Conservation (phyloP, 371 early-diverging fungal species). For the Mucor saturninus region DNA sequence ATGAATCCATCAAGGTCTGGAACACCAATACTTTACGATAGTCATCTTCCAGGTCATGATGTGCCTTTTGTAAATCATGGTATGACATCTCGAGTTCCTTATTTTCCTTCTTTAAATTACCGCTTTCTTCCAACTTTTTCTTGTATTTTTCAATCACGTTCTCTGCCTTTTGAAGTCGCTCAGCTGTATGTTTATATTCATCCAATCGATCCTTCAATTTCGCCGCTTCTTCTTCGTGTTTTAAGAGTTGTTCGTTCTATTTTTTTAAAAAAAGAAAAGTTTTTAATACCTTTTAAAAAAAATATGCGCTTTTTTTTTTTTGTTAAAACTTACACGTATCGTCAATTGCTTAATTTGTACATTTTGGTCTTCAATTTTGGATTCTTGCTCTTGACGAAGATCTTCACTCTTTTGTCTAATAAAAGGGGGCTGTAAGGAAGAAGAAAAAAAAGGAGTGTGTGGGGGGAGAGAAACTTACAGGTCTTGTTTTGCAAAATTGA, state of each 20-base stretch:
- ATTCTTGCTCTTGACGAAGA: conserved; percentile 75
- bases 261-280: background rate
- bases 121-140: conserved; percentile 88
- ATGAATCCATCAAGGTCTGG: conserved; percentile 84
- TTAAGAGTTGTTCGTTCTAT: conserved; percentile 59
- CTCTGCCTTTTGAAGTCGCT: conserved; percentile 89
- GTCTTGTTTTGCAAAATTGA: conserved; percentile 83
- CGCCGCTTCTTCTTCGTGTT: conserved; percentile 69
- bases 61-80: conserved; percentile 64
- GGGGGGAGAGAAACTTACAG: conserved; percentile 52
- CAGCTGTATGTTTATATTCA: conserved; percentile 87
- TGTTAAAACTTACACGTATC: conserved; percentile 48
- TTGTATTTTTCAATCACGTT: conserved; percentile 94
- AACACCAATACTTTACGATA: conserved; percentile 79
- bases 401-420: conserved; percentile 78
- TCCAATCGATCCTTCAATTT: conserved; percentile 87
- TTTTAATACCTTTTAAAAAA: too few relatives aligned
- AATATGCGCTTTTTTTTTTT: too few relatives aligned
- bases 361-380: conserved; percentile 61
- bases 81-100: conserved; percentile 87
- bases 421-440: background rate
- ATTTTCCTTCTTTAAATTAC: conserved; percentile 77
- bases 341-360: conserved; percentile 68
- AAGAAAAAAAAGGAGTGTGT: too few relatives aligned
- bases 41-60: conserved; percentile 83